Evolutionary conservation across 2,329 filamentous ascomycete genomes (phyloP).

Genomic region (Penicillium rolfsii): DNA sequence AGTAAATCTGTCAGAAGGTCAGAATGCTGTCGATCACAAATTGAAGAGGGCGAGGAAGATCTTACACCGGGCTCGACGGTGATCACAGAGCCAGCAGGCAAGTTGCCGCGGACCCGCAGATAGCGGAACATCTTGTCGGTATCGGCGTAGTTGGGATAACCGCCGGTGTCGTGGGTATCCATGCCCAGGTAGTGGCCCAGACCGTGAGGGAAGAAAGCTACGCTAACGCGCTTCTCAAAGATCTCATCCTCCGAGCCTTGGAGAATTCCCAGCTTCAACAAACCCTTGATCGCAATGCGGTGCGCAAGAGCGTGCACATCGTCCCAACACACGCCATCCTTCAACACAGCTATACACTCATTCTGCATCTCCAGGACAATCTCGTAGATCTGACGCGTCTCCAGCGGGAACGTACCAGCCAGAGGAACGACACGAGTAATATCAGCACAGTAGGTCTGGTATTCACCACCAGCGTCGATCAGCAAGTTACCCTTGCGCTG

Average conservation of each 20-base stretch:
- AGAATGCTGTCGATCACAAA: background rate
- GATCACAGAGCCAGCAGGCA: conserved; percentile 80
- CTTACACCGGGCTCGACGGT: conserved; percentile 91
- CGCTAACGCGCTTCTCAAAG: conserved; percentile 75
- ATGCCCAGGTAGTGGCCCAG: conserved; percentile 89
- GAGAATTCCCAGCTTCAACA: conserved; percentile 72
- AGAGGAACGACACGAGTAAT: conserved; percentile 88
- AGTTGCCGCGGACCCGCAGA: conserved; percentile 72
- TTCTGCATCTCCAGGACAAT: conserved; percentile 82
- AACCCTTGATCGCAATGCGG: conserved; percentile 69
- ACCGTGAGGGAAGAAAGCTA: conserved; percentile 90
- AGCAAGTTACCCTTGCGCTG: conserved; percentile 69
- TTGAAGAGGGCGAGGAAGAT: conserved; percentile 21
- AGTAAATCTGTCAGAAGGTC: conserved; percentile 67
- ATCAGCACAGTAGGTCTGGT: conserved; percentile 82
- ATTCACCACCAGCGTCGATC: conserved; percentile 87
- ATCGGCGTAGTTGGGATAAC: conserved; percentile 77
- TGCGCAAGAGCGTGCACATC: conserved; percentile 74
- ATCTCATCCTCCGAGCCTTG: conserved; percentile 70
- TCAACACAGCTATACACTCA: conserved; percentile 69
- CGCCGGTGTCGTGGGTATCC: conserved; percentile 87
- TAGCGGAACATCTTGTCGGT: conserved; percentile 84
- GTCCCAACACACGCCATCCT: conserved; percentile 70
- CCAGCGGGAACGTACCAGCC: conserved; percentile 67
- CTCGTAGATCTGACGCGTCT: conserved; percentile 73